Evolutionary conservation across 148 eudicot species (phyloP), one percentile per base, ranked within the genome.

Genomic region (Spergularia marina): DNA sequence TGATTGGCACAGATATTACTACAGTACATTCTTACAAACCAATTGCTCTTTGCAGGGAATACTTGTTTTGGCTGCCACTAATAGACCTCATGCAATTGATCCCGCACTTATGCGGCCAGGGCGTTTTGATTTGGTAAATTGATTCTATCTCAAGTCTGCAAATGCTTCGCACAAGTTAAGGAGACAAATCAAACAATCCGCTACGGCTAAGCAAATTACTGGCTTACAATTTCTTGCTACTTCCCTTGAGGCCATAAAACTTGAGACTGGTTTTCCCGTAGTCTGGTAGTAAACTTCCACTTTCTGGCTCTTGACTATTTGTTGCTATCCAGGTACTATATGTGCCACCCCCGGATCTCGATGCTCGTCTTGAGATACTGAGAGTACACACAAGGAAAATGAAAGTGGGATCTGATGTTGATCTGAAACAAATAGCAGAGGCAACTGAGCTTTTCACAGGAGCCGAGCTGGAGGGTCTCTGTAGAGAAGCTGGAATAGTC

Each of bases 41-140:
- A 25, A 9, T 30, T 62, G 23, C 69, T 49, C 77, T 59, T 73
- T 47, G 5, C 83, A 95, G 99, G 99, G 97, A 80, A 89, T 92
- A 81, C 97, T 92, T 72, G 96, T 95, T 66, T 81, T 95, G 79
- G 99, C 99, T 77, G 99, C 99, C 49, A 95, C 99, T 62, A 95
- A 95, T 84, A 93, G 97, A 30, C 92, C 92, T 69, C 85, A 87
- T 74, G 96, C 94, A 75, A 95, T 95, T 83, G 99, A 95, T 82
- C 89, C 89, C 25, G 97, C 99, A 62, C 97, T 95, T 68, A 88
- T 89, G 96, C 96, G 99, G 6, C 99, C 99, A 56, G 99, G 99
- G 40, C 94, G 99, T 75, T 95, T 95, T 83, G 99, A 95, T 86
- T 75, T 88, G 74, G 97, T 94, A 91, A 87, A 44, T 58, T 30